Base-by-base conservation (phyloP, 495 filamentous ascomycete genomes). In the Annulohypoxylon stygium region DNA sequence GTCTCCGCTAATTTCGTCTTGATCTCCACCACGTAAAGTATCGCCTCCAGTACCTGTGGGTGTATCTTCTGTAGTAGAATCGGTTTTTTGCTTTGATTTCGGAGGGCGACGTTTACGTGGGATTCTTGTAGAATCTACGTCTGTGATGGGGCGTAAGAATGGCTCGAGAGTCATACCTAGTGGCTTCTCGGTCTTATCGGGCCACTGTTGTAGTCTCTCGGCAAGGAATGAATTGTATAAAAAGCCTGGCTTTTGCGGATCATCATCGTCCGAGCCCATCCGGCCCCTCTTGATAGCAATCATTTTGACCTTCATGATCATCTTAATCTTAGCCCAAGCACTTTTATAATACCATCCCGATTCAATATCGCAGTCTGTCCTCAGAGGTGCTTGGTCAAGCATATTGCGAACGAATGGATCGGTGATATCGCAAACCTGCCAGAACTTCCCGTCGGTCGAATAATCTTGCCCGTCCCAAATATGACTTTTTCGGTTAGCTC, bases 401-500 rank as follows among this genome's bases (percentile, higher is more conserved):
- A 95, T 76, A 0, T 76, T 51, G 0, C 81, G 79, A 18, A 95
- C 78, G 8, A 95, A 75, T 0, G 94, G 92, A 75, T 98, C 95
- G 0, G 88, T 89, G 65, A 99, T 91, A 78, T 99, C 96, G 81
- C 95, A 97, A 34, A 95, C 86, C 84, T 98, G 96, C 91, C 93
- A 99, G 65, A 94, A 89, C 53, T 94, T 92, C 1, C 94, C 94
- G 75, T 96, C 93, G 4, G 84, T 82, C 9, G 86, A 86, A 30
- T 94, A 83, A 0, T 77, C 81, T 47, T 88, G 79, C 41, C 96
- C 95, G 53, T 95, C 91, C 80, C 97, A 99, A 16, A 95, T 78
- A 81, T 98, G 96, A 41, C 84, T 88, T 58, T 83, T 79, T 36
- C 80, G 79, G 30, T 80, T 73, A 14, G 74, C 78, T n/a, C 65